Evolutionary conservation across 345 rosid species (phyloP), one percentile per base, ranked within the genome.

Genomic region (Gossypium mustelinum): DNA sequence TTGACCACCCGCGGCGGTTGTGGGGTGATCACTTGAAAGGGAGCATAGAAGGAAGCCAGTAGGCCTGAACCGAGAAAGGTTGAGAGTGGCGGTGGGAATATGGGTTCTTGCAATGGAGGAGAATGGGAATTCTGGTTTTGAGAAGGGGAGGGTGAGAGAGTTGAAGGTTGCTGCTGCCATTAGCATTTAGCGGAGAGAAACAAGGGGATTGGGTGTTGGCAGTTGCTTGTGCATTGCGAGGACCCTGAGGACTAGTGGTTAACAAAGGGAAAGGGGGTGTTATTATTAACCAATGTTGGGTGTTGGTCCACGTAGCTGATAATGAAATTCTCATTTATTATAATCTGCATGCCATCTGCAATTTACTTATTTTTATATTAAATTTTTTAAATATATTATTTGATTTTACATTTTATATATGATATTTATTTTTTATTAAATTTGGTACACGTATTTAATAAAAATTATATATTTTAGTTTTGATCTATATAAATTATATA

Each of bases 81-180:
- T 76, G 14, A 54, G 73, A 45, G 81, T 9, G n/a, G 80, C 64
- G 47, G 77, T 13, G 77, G 68, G 71, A 13, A 51, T 11, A 44
- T 54, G 34, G 51, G 61, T 65, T 73, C 77, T 75, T 39, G 77
- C 16, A 2, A 13, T 57, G 68, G 75, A 79, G 73, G 73, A 70
- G 64, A 62, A 68, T 61, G 79, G 81, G 39, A 73, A 52, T 41
- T 70, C 73, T 24, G 65, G 79, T 51, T 70, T 86, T 8, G 82
- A 45, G 24, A 76, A 64, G 39, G 79, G 84, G 2, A 65, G 69
- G 17, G 86, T 7, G 45, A 82, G 68, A 72, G 88, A 72, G 68
- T 61, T 70, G 75, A 77, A 11, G 18, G 82, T 77, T 86, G 64
- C 59, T 11, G 59, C 59, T 22, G 59, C 54, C 77, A 64, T 67